Base-by-base conservation (phyloP, 345 rosid genomes). In the Melaleuca alternifolia region DNA sequence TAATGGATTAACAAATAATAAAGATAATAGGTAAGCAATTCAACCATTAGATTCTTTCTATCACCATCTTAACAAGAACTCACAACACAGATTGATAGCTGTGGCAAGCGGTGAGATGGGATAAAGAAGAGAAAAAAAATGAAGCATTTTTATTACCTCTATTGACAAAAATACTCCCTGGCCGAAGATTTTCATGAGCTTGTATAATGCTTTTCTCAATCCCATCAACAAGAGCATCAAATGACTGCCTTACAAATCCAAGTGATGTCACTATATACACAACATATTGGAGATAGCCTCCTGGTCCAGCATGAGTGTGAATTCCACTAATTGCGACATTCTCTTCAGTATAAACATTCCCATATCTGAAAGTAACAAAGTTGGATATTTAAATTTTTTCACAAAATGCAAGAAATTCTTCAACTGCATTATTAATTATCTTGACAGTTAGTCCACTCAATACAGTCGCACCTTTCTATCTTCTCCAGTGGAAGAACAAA, bases 241-340 rank as follows among this genome's bases (percentile, higher is more conserved):
- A 95, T 11, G 97, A 95, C 61, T 95, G 95, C 18, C 92, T 91
- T 37, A 95, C 97, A 91, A 95, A 95, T 85, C 97, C 97, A 65
- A 95, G 93, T 61, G 96, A 95, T 33, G 97, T 95, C 59, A 95
- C 95, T 83, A 94, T 93, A 88, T 95, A 95, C 51, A 92, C 92
- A 87, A 95, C 90, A 83, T 95, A 95, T 83, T 94, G 97, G 83
- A 95, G 94, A 88, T 95, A 95, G 83, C 97, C 97, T 85, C 96
- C 97, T 16, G 97, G 96, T 30, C 97, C 97, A 52, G 96, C 95
- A 90, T 95, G 97, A 48, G 95, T 89, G 87, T 95, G 97, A 89
- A 93, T 93, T 75, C 97, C 97, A 85, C 94, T 95, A n/a, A 95
- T 93, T 11, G 94, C 97, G 50, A 95, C 96, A 88, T 95, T 95